These are phyloP conservation scores for Paraconiothyrium sp. DNA, from an alignment of 2,329 filamentous ascomycete species.

Conservation along the genomic window DNA sequence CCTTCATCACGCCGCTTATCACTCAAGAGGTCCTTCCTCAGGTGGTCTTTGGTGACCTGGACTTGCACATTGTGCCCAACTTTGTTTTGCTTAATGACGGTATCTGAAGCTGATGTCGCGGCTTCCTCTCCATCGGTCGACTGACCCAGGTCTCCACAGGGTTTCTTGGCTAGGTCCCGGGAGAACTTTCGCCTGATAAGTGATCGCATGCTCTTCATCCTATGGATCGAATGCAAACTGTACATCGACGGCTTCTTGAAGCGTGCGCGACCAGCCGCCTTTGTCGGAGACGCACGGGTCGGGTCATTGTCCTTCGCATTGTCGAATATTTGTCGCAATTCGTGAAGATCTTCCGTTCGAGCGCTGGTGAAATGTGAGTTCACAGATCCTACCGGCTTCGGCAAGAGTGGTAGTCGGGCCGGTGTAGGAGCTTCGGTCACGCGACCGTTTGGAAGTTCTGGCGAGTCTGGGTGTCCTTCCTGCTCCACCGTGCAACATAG, in stretches of 20 bases:
- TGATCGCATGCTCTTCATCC: slow-evolving; percentile 47
- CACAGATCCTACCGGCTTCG: slow-evolving; percentile 26
- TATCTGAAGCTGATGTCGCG: slow-evolving; percentile 22
- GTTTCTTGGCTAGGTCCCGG: slow-evolving; percentile 33
- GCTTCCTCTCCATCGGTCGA: slow-evolving; percentile 19
- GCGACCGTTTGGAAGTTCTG: slow-evolving; percentile 46
- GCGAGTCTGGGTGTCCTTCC: slow-evolving; percentile 36
- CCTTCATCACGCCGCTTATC: slow-evolving; percentile 44
- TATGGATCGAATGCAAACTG: slow-evolving; percentile 46
- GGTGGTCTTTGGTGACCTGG: slow-evolving; percentile 41
- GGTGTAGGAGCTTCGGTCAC: slow-evolving; percentile 35
- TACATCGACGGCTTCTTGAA: slow-evolving; percentile 40
- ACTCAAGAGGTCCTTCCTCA: slow-evolving; percentile 45
- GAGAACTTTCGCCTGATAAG: slow-evolving; percentile 46
- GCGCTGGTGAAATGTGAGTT: slow-evolving; percentile 43
- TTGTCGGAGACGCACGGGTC: slow-evolving; percentile 24
- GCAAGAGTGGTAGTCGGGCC: slow-evolving; percentile 37
- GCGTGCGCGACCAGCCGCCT: slow-evolving; percentile 25
- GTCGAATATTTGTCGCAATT: slow-evolving; percentile 47
- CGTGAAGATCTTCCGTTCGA: slow-evolving; percentile 42
- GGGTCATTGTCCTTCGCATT: slow-evolving; percentile 31
- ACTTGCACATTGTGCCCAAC: slow-evolving; percentile 34
- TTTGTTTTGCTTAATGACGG: slow-evolving; percentile 36
- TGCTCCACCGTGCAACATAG: slow-evolving; percentile 47
- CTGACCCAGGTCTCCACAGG: slow-evolving; percentile 16